Base-by-base conservation (phyloP, 768 basidiomycete genomes). In the Porpolomopsis calyptriformis region DNA sequence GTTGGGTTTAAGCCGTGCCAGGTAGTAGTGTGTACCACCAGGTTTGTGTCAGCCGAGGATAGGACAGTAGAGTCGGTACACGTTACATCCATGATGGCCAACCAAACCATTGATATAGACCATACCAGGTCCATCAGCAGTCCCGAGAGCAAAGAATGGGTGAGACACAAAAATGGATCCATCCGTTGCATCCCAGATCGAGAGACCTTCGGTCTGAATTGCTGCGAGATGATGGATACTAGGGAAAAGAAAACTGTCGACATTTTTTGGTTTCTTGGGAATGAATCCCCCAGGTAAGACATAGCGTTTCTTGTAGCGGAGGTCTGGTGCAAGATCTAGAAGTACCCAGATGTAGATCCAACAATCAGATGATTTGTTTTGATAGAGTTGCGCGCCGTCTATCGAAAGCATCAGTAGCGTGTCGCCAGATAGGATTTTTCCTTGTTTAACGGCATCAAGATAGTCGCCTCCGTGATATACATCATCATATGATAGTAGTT, bases 311-410 rank as follows among this genome's bases (percentile, higher is more conserved):
- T 57, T 59, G 49, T 61, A 58, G 7, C 53, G 53, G 7, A 19
- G 4, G 5, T 57, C 46, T 0, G 63, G 64, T 6, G 45, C 26
- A 8, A 56, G 54, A 43, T 69, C 56, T 2, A 57, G 34, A 8
- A 73, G 50, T 4, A 70, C 46, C 69, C 70, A 72, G 8, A 72
- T 64, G 23, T 47, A 60, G 3, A 72, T 67, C 70, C 68, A 70
- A 18, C 57, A 61, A 40, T 72, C 68, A 0, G 70, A 73, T 24
- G 53, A 46, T 51, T 72, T 72, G 48, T 58, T 58, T 16, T 51
- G 52, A 46, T 70, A 72, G 0, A 74, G 61, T 48, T 73, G 70
- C 0, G 66, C 66, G 6, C 72, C 65, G 49, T 72, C 68, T 0
- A 67, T 48, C 0, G 67, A 66, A 8, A 67, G 48, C 37, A 61